A percentile compares a stretch with the other conserved stretches of the same genome.
These are phyloP conservation scores for Rutstroemia sp. DNA, from an alignment of 2,329 filamentous ascomycete genomes.

Conservation along the genomic window DNA sequence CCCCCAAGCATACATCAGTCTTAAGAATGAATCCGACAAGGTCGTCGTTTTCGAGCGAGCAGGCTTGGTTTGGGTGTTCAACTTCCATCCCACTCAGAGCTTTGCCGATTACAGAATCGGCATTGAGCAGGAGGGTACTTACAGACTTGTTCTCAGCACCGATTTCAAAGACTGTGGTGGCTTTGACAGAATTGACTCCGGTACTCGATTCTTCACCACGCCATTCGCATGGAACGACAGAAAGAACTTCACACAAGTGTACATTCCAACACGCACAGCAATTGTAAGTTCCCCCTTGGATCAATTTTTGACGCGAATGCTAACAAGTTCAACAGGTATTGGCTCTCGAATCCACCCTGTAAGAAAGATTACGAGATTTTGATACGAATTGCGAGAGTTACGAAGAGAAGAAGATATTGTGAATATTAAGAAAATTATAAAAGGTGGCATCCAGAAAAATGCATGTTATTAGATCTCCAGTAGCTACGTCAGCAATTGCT, in stretches of 20 bases:
- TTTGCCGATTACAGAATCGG: constrained; percentile 92
- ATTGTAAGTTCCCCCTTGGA: constrained; percentile 50
- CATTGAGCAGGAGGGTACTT: constrained; percentile 76
- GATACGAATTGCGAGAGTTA: background rate
- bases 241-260: constrained; percentile 87
- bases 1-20: constrained; percentile 80
- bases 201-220: constrained; percentile 88
- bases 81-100: constrained; percentile 80
- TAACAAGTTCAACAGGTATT: constrained; percentile 25
- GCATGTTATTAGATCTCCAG: constrained; percentile 1
- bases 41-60: constrained; percentile 92
- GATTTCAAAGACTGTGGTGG: constrained; percentile 76
- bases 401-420: background rate
- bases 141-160: constrained; percentile 76
- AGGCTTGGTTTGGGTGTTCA: constrained; percentile 89
- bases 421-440: background rate
- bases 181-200: constrained; percentile 66
- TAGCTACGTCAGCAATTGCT: background rate
- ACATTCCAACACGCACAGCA: constrained; percentile 77
- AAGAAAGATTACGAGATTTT: background rate
- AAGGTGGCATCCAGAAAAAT: background rate
- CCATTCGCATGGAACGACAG: constrained; percentile 84
- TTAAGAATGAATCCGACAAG: constrained; percentile 93
- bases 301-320: constrained; percentile 1
- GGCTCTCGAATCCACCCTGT: constrained; percentile 31